Evolutionary conservation across 2,329 filamentous ascomycete species (phyloP).

Genomic region (Emergomyces africanus): DNA sequence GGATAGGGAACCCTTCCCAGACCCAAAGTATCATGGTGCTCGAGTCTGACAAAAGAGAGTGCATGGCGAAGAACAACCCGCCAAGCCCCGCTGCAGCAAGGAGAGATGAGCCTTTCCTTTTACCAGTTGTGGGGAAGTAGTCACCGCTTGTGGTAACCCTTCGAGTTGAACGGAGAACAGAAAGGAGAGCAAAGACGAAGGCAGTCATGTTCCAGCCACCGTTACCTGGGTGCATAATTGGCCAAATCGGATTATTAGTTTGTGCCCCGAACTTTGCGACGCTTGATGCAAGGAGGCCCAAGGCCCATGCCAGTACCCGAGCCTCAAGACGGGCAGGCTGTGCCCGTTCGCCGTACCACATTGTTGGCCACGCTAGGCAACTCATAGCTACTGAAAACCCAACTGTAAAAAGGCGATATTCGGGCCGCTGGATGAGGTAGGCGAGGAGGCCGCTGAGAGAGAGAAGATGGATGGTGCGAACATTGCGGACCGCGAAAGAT

Average conservation of each 20-base stretch:
- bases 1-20: constrained; percentile 90
- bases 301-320: constrained; percentile 64
- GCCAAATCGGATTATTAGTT: constrained; percentile 96
- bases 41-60: constrained; percentile 87
- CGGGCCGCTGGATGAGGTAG: constrained; percentile 62
- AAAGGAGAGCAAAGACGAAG: constrained; percentile 59
- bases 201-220: constrained; percentile 88
- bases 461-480: constrained; percentile 59
- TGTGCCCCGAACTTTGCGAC: constrained; percentile 84
- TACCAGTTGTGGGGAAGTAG: constrained; percentile 39
- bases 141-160: constrained; percentile 42
- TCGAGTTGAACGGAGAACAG: constrained; percentile 63
- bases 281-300: constrained; percentile 74
- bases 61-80: constrained; percentile 76
- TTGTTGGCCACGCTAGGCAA: constrained; percentile 73
- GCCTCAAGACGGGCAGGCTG: constrained; percentile 67
- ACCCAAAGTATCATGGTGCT: constrained; percentile 99
- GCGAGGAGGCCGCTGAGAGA: constrained; percentile 68
- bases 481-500: constrained; percentile 53
- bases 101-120: constrained; percentile 52
- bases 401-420: constrained; percentile 64
- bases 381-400: constrained; percentile 69
- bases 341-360: constrained; percentile 63
- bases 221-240: constrained; percentile 77
- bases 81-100: constrained; percentile 67